These are phyloP conservation scores for Petasospora fabianii DNA, from an alignment of 1,139 yeast genomes.

Conservation along the genomic window DNA sequence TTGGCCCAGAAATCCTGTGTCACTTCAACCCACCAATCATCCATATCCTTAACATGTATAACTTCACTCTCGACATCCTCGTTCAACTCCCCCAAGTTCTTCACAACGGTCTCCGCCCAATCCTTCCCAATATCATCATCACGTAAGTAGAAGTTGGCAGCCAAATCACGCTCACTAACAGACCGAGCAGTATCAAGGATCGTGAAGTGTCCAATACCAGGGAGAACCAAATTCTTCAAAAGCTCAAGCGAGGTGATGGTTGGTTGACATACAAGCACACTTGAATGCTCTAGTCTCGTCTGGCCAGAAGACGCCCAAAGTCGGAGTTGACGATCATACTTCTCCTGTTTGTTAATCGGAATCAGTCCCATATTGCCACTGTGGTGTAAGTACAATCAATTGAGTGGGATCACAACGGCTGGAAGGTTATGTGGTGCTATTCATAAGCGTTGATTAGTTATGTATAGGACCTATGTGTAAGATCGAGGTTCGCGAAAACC, in stretches of 20 bases:
- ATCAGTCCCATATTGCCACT: too few relatives aligned
- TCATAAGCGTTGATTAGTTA: too few relatives aligned
- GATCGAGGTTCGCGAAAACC: too few relatives aligned
- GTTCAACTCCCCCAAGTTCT: slow-evolving; percentile 54
- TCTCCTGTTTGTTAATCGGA: slow-evolving; percentile 28
- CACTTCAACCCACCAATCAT: slow-evolving; percentile 19
- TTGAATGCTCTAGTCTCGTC: slow-evolving; percentile 50
- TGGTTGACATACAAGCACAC: slow-evolving; percentile 60
- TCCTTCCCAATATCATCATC: slow-evolving; percentile 43
- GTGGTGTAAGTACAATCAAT: too few relatives aligned
- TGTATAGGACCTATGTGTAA: too few relatives aligned
- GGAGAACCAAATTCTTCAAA: slow-evolving; percentile 73
- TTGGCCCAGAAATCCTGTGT: slow-evolving; percentile 43
- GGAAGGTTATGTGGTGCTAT: too few relatives aligned
- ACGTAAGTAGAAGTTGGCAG: slow-evolving; percentile 61
- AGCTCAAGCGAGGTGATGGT: slow-evolving; percentile 63
- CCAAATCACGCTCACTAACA: slow-evolving; percentile 44
- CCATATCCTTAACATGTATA: slow-evolving; percentile 22
- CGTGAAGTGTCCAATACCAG: slow-evolving; percentile 71
- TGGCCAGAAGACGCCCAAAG: slow-evolving; percentile 88
- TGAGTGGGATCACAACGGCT: too few relatives aligned
- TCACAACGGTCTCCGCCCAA: slow-evolving; percentile 39
- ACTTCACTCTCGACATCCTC: slow-evolving; percentile 44
- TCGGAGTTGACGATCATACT: slow-evolving; percentile 85
- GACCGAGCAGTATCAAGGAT: slow-evolving; percentile 43